Base-by-base conservation (phyloP, 164 flowering plant species). In the Annona cherimola region DNA sequence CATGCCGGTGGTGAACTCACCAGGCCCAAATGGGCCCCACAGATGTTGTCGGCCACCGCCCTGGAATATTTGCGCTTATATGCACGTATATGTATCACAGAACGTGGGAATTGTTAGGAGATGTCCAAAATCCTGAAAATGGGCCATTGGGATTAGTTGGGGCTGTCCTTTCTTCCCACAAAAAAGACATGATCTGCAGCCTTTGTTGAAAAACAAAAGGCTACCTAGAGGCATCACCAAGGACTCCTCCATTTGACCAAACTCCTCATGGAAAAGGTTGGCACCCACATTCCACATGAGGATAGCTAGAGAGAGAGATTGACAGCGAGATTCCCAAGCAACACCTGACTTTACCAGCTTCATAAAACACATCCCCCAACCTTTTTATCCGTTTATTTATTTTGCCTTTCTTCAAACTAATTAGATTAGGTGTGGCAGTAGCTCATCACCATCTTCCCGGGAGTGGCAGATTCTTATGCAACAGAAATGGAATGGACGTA, bases 91-190 rank as follows among this genome's bases (percentile, higher is more conserved):
- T 39, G 45, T 40, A 41, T 64, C 64, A 43, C 8, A 60, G 11
- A 70, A 70, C 66, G 62, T 69, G 71, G 63, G 42, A 57, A 35
- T n/a, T 39, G 62, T 55, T 12, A 69, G 18, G 45, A 57, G 45
- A 55, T 63, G 42, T 46, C 12, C 45, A 26, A 55, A 55, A 69
- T 69, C 71, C 71, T 57, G 20, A 9, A 16, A 0, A 5, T 62
- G 63, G 41, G 40, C 71, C 62, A 20, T 42, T 50, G 11, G 40
- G 66, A 66, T 70, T 70, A 70, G 72, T 70, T 70, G 72, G 72
- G 72, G 66, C 63, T 61, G 57, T 0, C 72, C 55, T 55, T 61
- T 70, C 59, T 70, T 42, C 66, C 43, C 18, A 26, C 54, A 59
- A 70, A 19, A 61, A 19, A 55, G 43, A 65, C 42, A 6, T 16